Percentiles rank a stretch among this genome's conserved stretches.
Conservation (phyloP, 106 monocot genomes). For the Allium sativum region DNA sequence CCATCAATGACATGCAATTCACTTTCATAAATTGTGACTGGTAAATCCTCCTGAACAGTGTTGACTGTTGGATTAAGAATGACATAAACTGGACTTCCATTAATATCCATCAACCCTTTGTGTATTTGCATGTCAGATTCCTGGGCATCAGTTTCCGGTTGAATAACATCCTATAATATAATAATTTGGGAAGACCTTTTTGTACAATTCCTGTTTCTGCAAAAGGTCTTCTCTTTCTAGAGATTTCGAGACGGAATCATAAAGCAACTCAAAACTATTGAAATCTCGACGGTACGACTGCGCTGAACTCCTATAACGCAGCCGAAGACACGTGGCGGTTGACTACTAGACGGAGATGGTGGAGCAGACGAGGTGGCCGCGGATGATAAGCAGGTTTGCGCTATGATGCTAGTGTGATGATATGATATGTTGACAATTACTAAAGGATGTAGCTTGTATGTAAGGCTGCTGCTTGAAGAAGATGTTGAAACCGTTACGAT, state of each 20-base stretch:
- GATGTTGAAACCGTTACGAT: too few species aligned
- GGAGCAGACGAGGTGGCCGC: conserved; percentile 10
- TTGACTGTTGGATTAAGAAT: too few species aligned
- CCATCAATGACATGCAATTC: too few species aligned
- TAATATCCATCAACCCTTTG: too few species aligned
- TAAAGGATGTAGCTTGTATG: conserved; percentile 95
- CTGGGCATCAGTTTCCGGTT: too few species aligned
- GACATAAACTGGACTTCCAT: too few species aligned
- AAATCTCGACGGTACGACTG: conserved; percentile 94
- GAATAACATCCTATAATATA: too few species aligned
- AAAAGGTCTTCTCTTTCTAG: conserved; percentile 77
- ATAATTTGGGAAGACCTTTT: too few species aligned
- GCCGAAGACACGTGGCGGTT: conserved; percentile 54
- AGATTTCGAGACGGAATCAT: conserved; percentile 40
- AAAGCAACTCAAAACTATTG: conserved; percentile 92
- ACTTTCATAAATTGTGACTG: too few species aligned
- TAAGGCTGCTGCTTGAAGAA: conserved; percentile 73
- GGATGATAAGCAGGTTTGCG: conserved; percentile 37
- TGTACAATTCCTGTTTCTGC: conserved; percentile 93
- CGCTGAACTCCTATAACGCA: conserved; percentile 94
- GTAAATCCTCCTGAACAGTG: too few species aligned
- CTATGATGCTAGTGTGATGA: conserved; percentile 76
- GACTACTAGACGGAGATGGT: too few species aligned
- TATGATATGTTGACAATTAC: conserved; percentile 99
- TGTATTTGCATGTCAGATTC: too few species aligned